Percentiles rank a stretch among this genome's conserved stretches.
Evolutionary conservation across 306 rosid genomes (phyloP).

Genomic region (Rosa multiflora): DNA sequence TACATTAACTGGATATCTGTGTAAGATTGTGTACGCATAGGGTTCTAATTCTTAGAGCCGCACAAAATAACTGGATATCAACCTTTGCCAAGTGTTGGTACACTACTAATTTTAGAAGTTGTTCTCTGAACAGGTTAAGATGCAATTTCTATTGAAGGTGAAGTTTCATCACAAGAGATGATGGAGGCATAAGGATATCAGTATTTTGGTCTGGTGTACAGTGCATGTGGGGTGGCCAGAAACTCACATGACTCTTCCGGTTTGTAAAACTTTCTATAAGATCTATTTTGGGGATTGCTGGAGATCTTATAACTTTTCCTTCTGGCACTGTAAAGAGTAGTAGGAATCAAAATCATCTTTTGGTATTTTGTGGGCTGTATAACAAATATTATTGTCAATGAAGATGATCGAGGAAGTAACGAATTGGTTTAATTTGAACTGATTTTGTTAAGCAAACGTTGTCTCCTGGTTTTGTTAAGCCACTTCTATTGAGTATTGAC

Average conservation of each 20-base stretch:
- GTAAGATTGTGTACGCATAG: not conserved
- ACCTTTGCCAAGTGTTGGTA: not conserved
- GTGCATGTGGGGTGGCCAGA: slow-evolving; percentile 26
- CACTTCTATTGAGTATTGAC: not conserved
- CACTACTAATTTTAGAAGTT: not conserved
- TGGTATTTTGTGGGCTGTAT: slow-evolving; percentile 1
- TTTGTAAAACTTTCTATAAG: slow-evolving; percentile 21
- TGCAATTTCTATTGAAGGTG: slow-evolving; percentile 94
- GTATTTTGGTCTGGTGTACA: slow-evolving; percentile 30
- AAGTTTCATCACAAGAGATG: slow-evolving; percentile 82
- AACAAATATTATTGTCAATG: not conserved
- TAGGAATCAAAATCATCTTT: slow-evolving; percentile 19
- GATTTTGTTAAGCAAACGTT: not conserved
- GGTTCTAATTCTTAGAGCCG: not conserved
- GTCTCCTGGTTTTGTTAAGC: not conserved
- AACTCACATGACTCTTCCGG: slow-evolving; percentile 17
- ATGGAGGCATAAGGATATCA: slow-evolving; percentile 29
- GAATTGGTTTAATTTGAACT: not conserved
- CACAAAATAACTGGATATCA: not conserved
- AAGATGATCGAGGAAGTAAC: not conserved
- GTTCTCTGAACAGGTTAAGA: slow-evolving; percentile 62
- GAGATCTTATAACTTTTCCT: slow-evolving; percentile 46
- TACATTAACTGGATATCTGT: not conserved
- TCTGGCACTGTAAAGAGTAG: slow-evolving; percentile 22
- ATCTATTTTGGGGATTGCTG: slow-evolving; percentile 57